Evolutionary conservation across 169 alveolate species (phyloP).

Genomic region (Blepharisma undulans): DNA sequence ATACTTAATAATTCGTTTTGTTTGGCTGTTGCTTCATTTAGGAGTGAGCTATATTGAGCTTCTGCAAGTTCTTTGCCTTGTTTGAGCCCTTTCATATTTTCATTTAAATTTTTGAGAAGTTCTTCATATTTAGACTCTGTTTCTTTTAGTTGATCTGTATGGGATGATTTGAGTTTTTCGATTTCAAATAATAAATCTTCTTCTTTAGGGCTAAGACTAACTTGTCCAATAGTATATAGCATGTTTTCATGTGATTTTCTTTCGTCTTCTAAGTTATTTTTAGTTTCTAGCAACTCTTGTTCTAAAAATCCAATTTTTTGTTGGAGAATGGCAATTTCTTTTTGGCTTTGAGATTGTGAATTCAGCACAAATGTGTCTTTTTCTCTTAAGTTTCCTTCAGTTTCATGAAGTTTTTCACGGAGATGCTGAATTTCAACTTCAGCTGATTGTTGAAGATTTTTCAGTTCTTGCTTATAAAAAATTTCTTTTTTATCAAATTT

Average conservation of each 20-base stretch:
- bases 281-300: conserved; percentile 1
- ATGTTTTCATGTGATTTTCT: conserved; percentile 10
- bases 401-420: not conserved
- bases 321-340: conserved; percentile 30
- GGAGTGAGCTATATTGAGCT: not conserved
- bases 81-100: not conserved
- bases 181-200: conserved; percentile 9
- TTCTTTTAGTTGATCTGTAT: not conserved
- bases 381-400: conserved; percentile 16
- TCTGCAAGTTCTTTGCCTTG: not conserved
- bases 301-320: conserved; percentile 33
- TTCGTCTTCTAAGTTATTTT: conserved; percentile 17
- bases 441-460: not conserved
- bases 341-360: not conserved
- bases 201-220: not conserved
- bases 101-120: not conserved
- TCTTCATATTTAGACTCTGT: not conserved
- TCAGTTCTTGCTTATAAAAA: not conserved
- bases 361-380: not conserved
- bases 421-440: conserved; percentile 2
- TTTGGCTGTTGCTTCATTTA: not conserved
- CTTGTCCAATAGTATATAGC: not conserved
- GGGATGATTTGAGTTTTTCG: not conserved
- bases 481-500: conserved; percentile 6
- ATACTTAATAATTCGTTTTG: not conserved